Evolutionary conservation across 2,329 filamentous ascomycete species (phyloP).

Genomic region (Pyrenochaeta sp.): DNA sequence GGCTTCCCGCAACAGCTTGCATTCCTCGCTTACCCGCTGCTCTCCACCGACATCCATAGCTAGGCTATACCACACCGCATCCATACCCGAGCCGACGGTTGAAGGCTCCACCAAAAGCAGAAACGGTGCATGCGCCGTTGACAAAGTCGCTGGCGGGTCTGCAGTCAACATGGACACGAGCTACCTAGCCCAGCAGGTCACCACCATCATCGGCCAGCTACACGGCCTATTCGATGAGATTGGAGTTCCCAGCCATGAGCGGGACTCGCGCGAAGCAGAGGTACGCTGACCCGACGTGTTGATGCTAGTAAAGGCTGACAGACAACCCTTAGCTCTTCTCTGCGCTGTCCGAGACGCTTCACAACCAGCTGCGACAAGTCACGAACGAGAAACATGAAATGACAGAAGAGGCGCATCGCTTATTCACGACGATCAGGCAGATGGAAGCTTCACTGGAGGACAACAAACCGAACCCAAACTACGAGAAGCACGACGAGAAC

Average conservation of each 20-base stretch:
- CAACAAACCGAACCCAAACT: conserved; percentile 69
- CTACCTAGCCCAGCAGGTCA: conserved; percentile 94
- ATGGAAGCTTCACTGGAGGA: conserved; percentile 93
- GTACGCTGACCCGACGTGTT: conserved; percentile 57
- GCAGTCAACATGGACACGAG: conserved; percentile 78
- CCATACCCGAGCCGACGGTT: conserved; percentile 6
- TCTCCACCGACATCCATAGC: conserved; percentile 6
- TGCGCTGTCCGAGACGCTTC: conserved; percentile 88
- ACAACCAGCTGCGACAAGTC: conserved; percentile 87
- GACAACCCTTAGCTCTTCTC: conserved; percentile 74
- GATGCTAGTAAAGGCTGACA: conserved; percentile 8
- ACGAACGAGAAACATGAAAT: conserved; percentile 88
- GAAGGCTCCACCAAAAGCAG: conserved; percentile 8
- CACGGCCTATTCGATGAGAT: conserved; percentile 98
- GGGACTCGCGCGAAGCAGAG: conserved; percentile 88
- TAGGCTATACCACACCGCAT: conserved; percentile 3
- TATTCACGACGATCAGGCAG: conserved; percentile 86
- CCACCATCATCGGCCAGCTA: conserved; percentile 89
- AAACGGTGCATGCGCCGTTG: conserved; percentile 45
- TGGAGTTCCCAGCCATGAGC: conserved; percentile 91
- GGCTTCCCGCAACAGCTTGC: conserved; percentile 9
- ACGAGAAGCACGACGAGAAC: conserved; percentile 73
- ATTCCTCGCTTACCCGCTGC: conserved; percentile 13
- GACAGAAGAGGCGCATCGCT: conserved; percentile 85
- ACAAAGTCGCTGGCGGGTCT: conserved; percentile 44